Base-by-base conservation (phyloP, 1,139 yeast genomes). In the Pichia sp. region DNA sequence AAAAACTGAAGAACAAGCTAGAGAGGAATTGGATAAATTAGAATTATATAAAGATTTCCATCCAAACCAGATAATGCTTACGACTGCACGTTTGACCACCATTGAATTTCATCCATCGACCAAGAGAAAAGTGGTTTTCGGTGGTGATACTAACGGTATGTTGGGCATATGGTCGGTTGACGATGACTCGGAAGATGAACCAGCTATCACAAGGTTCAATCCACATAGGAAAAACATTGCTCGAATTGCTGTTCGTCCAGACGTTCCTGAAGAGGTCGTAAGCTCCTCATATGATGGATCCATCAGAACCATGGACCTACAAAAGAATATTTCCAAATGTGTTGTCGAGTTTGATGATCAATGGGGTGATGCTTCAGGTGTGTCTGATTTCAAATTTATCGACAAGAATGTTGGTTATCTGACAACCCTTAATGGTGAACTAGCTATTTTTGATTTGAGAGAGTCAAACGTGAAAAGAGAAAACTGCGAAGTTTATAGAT, bases 201-300 rank as follows among this genome's bases (percentile, higher is more conserved):
- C 87, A 0, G 82, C 83, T 31, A 80, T 88, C 1, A 72, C 84
- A 1, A 79, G 82, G 27, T 77, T 91, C 58, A 84, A 83, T 60
- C 80, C 91, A 2, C 97, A 93, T 66, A 84, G 93, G 0, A 84
- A 85, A 54, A 79, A 89, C 16, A 79, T 93, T 10, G 79, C 93
- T 6, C 78, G 81, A 54, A 79, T 90, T 31, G 72, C 77, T 9
- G 77, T 87, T 34, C 59, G 64, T 8, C 59, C 58, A 17, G 81
- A 83, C 34, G 71, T 76, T 0, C 70, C 71, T 4, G 72, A 78
- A 31, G 78, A 83, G 4, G 75, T 92, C 1, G 77, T 83, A 48
- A 81, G 95, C 0, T 77, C 85, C 9, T 85, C 96, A 0, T 92
- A 92, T 67, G 99, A 93, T 70, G 97, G 97, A 0, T 84, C 95